phyloP scores from a whole-genome alignment of 2,329 filamentous ascomycete genomes.

The Claviceps pusilla region DNA sequence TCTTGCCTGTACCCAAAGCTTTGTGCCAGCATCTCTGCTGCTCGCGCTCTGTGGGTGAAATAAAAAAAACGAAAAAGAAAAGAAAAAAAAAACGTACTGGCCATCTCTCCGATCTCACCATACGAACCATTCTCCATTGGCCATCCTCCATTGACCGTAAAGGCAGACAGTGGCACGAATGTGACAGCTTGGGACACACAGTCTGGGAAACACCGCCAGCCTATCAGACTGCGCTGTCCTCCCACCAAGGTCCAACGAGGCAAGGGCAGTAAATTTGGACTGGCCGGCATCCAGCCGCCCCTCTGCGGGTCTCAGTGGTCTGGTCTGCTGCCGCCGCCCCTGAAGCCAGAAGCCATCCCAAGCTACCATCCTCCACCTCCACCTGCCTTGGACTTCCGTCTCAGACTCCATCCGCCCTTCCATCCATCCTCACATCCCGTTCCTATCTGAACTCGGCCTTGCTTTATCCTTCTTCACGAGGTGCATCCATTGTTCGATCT shows the following conservation, averaged over 20 bases:
- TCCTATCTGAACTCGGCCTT: conserved; percentile 1
- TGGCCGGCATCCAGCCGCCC: no score
- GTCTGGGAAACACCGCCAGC: neutral
- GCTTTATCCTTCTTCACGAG: conserved; percentile 3
- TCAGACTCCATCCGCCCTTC: conserved; percentile 6
- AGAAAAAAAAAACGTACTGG: no score
- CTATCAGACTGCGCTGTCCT: neutral
- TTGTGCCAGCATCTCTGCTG: no score
- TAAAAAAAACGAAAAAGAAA: no score
- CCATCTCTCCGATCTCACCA: no score
- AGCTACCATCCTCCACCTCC: conserved; percentile 4
- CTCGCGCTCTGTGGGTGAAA: no score
- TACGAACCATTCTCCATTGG: neutral
- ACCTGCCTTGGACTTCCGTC: conserved; percentile 2
- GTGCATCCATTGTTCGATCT: conserved; percentile 1
- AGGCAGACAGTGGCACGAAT: neutral
- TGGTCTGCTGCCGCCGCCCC: conserved; percentile 12
- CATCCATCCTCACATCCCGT: conserved; percentile 1
- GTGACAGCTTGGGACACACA: neutral
- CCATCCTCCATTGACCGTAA: neutral
- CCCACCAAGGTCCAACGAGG: conserved; percentile 2
- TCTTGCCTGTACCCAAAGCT: no score
- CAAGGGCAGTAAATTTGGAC: no score
- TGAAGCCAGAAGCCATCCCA: conserved; percentile 12
- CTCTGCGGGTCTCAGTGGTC: no score